Base-by-base conservation (phyloP, 768 basidiomycete species). In the Suillus bovinus region DNA sequence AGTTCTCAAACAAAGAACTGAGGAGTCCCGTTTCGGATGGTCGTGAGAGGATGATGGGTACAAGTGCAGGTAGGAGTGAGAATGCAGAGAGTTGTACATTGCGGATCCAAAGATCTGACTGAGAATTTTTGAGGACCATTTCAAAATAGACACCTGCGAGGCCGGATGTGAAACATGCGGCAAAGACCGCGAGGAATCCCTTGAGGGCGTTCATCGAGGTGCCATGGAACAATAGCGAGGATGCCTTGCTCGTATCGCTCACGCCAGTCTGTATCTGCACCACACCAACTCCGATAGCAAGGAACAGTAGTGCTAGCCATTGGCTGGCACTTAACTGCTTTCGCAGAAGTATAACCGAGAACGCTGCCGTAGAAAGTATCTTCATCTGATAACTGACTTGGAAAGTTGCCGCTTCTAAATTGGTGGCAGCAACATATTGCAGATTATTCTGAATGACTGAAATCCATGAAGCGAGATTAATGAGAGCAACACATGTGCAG, bases 301-400 rank as follows among this genome's bases (percentile, higher is more conserved):
- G 86, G 77, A 91, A 85, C 64, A 92, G 75, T 27, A 98, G 81
- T 0, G 94, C 86, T 17, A 92, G 69, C 96, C 96, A 98, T 74
- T 97, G 94, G 38, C 77, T 79, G 1, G 83, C 78, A 31, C 82
- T 83, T 39, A 98, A 78, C 68, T 87, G 86, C 71, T 88, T 91
- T 64, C 91, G 86, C 33, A 96, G 82, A 33, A 96, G 80, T 5
- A 91, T 68, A 47, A 95, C 93, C 24, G 91, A 93, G 75, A 95
- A 95, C 44, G 83, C 91, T 20, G 93, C 94, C 24, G 94, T 96
- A 41, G 94, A 96, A 67, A 96, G 86, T 70, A 96, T 94, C 77
- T 96, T 96, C 94, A 96, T 96, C 74, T 96, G 94, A 76, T 96
- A 96, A 49, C 88, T 93, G 72, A 96, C 94, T 76, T 97, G 96